Evolutionary conservation across 768 basidiomycete species (phyloP), one percentile per base, ranked within the genome.

Genomic region (Termitomyces sp.): DNA sequence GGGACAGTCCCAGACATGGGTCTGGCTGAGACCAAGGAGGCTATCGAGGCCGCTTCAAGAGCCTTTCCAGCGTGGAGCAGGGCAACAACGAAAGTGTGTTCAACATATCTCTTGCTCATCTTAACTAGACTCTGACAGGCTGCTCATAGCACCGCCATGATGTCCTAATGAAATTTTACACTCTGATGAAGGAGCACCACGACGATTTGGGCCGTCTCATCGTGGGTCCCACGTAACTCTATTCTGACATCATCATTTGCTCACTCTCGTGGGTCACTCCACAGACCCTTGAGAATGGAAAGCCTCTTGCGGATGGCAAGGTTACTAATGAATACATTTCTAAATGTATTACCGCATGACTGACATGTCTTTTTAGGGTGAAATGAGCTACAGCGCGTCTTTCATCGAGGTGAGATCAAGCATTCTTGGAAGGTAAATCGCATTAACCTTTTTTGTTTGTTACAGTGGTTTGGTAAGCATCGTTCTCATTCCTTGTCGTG

Each of bases 201-300:
- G 93, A 97, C 35, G 97, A 99, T 68, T 76, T 99, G 37, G 83
- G 84, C 3, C 82, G 89, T 43, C 82, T 99, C 57, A 91, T 97
- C 62, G 92, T 91, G 51, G 67, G 87, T 75, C 34, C 25, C 54
- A 23, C 34, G 49, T 42, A 46, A 14, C 19, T 45, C 54, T 14
- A 55, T 68, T 30, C 65, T 64, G 66, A 68, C 68, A 69, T 68
- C 50, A 52, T 49, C 60, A 42, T 34, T 47, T 48, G 23, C 59
- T 61, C 40, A 51, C 25, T 28, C 10, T 50, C 37, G 25, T 39
- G 52, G 50, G 40, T 49, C 23, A 32, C 57, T 54, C 37, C 39
- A 39, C 69, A 93, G 91, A 95, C 93, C 6, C 73, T 94, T 58
- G 97, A 99, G 75, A 99, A 99, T 66, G 97, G 97, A 35, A 99